Base-by-base conservation (phyloP, 306 rosid genomes). In the Crataegus laevigata region DNA sequence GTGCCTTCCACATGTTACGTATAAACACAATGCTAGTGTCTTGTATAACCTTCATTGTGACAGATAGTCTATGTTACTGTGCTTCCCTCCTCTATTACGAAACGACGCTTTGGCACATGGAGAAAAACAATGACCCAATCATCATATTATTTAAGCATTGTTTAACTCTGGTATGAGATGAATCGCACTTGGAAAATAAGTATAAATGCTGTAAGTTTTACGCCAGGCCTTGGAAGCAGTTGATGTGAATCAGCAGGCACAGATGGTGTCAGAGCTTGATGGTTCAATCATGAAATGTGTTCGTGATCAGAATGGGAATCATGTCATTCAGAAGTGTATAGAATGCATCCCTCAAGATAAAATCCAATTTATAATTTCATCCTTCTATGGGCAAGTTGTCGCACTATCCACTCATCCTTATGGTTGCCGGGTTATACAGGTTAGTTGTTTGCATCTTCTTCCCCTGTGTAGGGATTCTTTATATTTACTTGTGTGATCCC, bases 351-450 rank as follows among this genome's bases (percentile, higher is more conserved):
- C 97, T 85, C 96, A 92, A 85, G 90, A 89, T 83, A 84, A 80
- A 85, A 90, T 94, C 69, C 96, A 89, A 84, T 94, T 92, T 83
- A 88, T 94, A 69, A 85, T 94, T 82, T 78, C 97, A 74, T 83
- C 99, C 63, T 94, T 94, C 78, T 90, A 92, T 84, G 97, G 96
- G 65, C 99, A 94, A 86, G 96, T 92, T 80, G 85, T 94, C 36
- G 85, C 93, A 61, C 91, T 94, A 80, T 94, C 99, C 73, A 90
- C 91, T 78, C 97, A 94, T 85, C 97, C 99, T 80, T 94, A 94
- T 78, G 99, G 99, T 45, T 94, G 99, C 81, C 90, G 99, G 61
- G 97, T 94, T 80, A 89, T 94, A 82, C 99, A 94, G 97, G 99
- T 94, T 79, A 47, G 85, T 69, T 50, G 65, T 67, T 79, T 73